phyloP scores from a whole-genome alignment of 108 stramenopile species.

The Cyclotella baltica region DNA sequence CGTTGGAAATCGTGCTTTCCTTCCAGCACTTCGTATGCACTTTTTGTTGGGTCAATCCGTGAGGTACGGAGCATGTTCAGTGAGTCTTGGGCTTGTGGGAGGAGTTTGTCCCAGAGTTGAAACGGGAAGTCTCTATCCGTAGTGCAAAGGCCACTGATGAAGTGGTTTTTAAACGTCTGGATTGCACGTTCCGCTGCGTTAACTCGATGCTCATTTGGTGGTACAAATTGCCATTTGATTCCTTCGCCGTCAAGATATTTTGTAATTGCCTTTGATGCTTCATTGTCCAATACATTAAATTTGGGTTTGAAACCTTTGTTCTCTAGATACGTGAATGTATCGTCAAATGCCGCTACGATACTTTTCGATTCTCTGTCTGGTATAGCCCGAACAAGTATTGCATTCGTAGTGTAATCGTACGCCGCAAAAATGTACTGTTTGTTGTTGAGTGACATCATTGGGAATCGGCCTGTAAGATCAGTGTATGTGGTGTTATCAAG shows the following conservation, averaged over 20 bases:
- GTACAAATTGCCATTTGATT: slow-evolving; percentile 26
- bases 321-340: slow-evolving; percentile 12
- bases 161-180: slow-evolving; percentile 44
- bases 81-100: neutral
- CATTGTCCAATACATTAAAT: slow-evolving; percentile 24
- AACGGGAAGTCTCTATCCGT: slow-evolving; percentile 29
- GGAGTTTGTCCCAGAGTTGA: slow-evolving; percentile 13
- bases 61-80: slow-evolving; percentile 12
- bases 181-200: slow-evolving; percentile 40
- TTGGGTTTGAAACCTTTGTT: slow-evolving; percentile 29
- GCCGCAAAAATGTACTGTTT: slow-evolving; percentile 45
- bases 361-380: neutral
- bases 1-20: slow-evolving; percentile 50
- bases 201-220: slow-evolving; percentile 24
- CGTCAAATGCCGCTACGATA: slow-evolving; percentile 8
- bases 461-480: slow-evolving; percentile 48
- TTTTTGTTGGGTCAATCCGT: slow-evolving; percentile 20
- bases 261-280: slow-evolving; percentile 13
- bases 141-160: slow-evolving; percentile 25
- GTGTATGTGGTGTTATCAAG: slow-evolving; percentile 1
- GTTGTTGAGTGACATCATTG: slow-evolving; percentile 26
- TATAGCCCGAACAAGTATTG: slow-evolving; percentile 43
- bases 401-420: slow-evolving; percentile 58
- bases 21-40: slow-evolving; percentile 20
- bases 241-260: slow-evolving; percentile 7